These are phyloP conservation scores for Leishmania braziliensis DNA, from an alignment of 208 protist species.

Conservation along the genomic window DNA sequence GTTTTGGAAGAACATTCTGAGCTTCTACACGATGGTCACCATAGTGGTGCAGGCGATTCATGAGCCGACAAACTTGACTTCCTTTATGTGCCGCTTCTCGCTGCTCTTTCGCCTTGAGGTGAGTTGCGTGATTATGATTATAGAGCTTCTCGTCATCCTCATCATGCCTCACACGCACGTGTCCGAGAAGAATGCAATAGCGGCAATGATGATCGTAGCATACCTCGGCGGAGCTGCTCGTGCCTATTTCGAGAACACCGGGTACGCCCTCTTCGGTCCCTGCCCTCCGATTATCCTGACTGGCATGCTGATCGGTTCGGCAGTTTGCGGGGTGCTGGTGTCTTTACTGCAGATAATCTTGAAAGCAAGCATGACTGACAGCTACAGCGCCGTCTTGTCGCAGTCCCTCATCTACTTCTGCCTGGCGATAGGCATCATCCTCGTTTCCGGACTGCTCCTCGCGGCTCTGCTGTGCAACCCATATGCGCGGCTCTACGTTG, in stretches of 20 bases:
- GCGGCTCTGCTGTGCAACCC: constrained; percentile 58
- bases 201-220: constrained; percentile 68
- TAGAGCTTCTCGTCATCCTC: constrained; percentile 69
- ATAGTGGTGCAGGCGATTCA: constrained; percentile 75
- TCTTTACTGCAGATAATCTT: constrained; percentile 81
- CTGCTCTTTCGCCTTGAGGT: constrained; percentile 59
- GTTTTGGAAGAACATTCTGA: constrained; percentile 80
- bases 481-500: constrained; percentile 66
- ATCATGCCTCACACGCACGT: constrained; percentile 47
- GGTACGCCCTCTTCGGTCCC: constrained; percentile 87
- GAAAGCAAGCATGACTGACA: constrained; percentile 59
- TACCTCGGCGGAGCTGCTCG: constrained; percentile 62
- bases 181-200: constrained; percentile 56
- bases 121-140: constrained; percentile 53
- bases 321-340: constrained; percentile 61
- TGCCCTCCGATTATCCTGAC: constrained; percentile 73
- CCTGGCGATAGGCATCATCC: constrained; percentile 66
- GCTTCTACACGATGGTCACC: constrained; percentile 81
- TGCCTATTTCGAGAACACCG: constrained; percentile 87
- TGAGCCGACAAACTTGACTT: constrained; percentile 72
- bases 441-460: constrained; percentile 45
- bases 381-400: constrained; percentile 44
- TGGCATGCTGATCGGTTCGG: constrained; percentile 72
- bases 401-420: constrained; percentile 84
- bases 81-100: constrained; percentile 77